Conservation (phyloP, 495 filamentous ascomycete genomes). For the Aspergillus campestris region DNA sequence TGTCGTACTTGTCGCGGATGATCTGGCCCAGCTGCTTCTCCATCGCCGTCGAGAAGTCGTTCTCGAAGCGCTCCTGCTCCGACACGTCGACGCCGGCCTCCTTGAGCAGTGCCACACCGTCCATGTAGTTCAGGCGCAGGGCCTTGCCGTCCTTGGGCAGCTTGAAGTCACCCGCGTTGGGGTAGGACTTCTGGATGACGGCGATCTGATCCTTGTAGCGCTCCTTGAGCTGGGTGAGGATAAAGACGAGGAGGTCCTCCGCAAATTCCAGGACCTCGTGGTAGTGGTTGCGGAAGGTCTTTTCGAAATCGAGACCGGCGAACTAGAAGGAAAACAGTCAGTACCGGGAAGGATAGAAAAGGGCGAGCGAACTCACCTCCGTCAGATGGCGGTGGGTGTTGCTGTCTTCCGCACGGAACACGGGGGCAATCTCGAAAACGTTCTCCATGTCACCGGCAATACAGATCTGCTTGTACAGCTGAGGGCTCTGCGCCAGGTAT, state of each 20-base stretch:
- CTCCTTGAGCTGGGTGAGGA: conserved; percentile 69
- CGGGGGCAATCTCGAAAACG: conserved; percentile 83
- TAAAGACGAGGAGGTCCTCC: conserved; percentile 78
- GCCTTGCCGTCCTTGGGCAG: conserved; percentile 63
- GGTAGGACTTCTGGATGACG: conserved; percentile 52
- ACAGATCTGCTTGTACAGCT: conserved; percentile 94
- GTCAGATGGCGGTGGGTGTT: conserved; percentile 96
- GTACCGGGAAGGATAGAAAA: conserved; percentile 35
- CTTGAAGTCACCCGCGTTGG: conserved; percentile 48
- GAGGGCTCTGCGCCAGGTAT: conserved; percentile 86
- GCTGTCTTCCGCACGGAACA: conserved; percentile 94
- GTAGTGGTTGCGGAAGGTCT: conserved; percentile 86
- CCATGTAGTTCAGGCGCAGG: conserved; percentile 73
- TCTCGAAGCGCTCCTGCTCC: conserved; percentile 72
- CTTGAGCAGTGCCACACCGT: conserved; percentile 73
- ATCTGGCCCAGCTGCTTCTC: conserved; percentile 87
- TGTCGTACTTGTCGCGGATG: conserved; percentile 72
- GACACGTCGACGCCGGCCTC: conserved; percentile 67
- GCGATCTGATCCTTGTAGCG: conserved; percentile 60
- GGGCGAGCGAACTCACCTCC: conserved; percentile 50
- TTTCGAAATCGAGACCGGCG: conserved; percentile 94
- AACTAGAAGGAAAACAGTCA: conserved; percentile 40
- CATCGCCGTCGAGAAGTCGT: conserved; percentile 59
- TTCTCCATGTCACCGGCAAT: conserved; percentile 86
- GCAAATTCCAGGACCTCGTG: conserved; percentile 75